Base-by-base conservation (phyloP, 31 red algal species). In the Bonnemaisonia californica region DNA sequence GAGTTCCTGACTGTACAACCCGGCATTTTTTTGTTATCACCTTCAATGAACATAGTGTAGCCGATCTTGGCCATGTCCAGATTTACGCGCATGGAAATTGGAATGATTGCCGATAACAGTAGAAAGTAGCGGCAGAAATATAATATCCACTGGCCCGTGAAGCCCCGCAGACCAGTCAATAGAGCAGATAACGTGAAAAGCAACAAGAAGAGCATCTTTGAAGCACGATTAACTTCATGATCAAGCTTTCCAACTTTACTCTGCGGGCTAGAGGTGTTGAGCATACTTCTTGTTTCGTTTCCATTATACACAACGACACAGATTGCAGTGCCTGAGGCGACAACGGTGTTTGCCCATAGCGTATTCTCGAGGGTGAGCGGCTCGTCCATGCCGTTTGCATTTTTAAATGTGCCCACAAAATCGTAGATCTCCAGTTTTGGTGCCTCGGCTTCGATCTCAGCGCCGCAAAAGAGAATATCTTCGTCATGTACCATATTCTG, bases 71-170 rank as follows among this genome's bases (percentile, higher is more conserved):
- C 92, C 91, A 98, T 88, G 48, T 98, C 95, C 54, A 98, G 68
- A 62, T 98, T 98, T 4, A 98, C 88, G 28, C 95, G 87, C 88
- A 98, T 88, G 54, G 95, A 94, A 77, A 98, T 88, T 7, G 95
- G 95, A 71, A 98, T 98, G 63, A 98, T 98, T 26, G 89, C 89
- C 3, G 95, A 91, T 18, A 98, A 73, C 29, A 98, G 62, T 35
- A 98, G 76, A 37, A 98, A 91, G 74, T 98, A 98, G 22, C 95
- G 87, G 51, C 91, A 87, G 47, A 95, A 86, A 62, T 98, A 98
- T 55, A 98, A 80, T 3, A 87, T 85, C 88, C 88, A 95, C 23
- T 92, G 79, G 3, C 92, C 92, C 2, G 82, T 80, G 33, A 88
- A 83, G 1, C 94, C 94, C 7, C 90, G 85, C 56, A 98, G 69